These are phyloP conservation scores for Tetracladium setigerum DNA, from an alignment of 495 filamentous ascomycete species.

Conservation along the genomic window DNA sequence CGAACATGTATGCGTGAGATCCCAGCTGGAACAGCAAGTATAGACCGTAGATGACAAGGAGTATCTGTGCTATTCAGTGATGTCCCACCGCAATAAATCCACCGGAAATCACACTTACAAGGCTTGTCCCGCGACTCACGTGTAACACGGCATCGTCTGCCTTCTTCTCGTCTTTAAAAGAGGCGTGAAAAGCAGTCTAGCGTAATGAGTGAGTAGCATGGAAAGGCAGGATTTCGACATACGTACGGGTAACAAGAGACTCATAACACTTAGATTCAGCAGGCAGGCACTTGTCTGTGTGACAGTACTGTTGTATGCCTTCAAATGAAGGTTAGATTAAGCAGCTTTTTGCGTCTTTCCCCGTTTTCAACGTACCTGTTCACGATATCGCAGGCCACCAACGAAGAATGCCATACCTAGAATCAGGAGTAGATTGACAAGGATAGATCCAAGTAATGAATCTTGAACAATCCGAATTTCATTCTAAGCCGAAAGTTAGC, in stretches of 20 bases:
- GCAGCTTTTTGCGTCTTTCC: no score
- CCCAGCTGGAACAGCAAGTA: conserved; percentile 85
- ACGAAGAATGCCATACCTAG: conserved; percentile 80
- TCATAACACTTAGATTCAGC: conserved; percentile 76
- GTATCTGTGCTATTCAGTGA: conserved; percentile 28
- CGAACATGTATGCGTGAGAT: conserved; percentile 80
- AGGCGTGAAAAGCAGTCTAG: no score
- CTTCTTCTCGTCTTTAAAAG: no score
- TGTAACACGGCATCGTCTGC: no score
- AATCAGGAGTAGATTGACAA: conserved; percentile 77
- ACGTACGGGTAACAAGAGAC: conserved; percentile 47
- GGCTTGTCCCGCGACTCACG: no score
- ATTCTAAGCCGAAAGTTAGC: conserved; percentile 20
- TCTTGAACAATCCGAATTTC: conserved; percentile 83
- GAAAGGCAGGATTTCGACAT: no score
- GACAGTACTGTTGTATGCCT: conserved; percentile 74
- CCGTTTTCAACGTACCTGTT: conserved; percentile 38
- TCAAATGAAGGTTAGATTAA: no score
- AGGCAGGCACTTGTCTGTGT: conserved; percentile 93
- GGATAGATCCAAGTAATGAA: conserved; percentile 73
- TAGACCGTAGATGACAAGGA: conserved; percentile 70
- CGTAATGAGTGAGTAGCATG: no score
- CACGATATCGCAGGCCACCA: conserved; percentile 73
- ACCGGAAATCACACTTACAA: no score
- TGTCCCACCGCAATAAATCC: no score